phyloP scores from a whole-genome alignment of 495 filamentous ascomycete species.

The Cryomyces minteri region DNA sequence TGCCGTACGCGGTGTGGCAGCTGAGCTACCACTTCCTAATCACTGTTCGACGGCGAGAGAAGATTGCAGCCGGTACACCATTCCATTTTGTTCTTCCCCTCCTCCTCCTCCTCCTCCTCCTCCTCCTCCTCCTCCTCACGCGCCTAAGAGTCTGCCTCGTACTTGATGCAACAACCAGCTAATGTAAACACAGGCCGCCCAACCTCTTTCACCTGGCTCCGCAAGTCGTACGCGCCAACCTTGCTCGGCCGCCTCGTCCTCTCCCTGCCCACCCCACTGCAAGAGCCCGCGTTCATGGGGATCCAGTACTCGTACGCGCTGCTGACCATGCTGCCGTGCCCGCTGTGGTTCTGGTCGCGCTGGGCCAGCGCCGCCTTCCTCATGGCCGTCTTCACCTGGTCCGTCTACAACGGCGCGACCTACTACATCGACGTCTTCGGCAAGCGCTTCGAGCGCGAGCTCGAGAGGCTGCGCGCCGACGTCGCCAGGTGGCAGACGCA shows the following conservation, averaged over 20 bases:
- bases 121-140: no score
- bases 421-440: conserved; percentile 98
- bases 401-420: conserved; percentile 84
- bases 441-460: conserved; percentile 87
- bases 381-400: conserved; percentile 66
- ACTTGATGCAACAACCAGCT: no score
- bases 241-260: conserved; percentile 80
- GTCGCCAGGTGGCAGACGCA: conserved; percentile 84
- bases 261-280: conserved; percentile 49
- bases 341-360: conserved; percentile 85
- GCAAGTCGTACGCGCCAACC: conserved; percentile 67
- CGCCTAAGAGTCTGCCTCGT: no score
- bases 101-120: no score
- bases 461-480: conserved; percentile 77
- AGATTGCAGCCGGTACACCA: conserved; percentile 65
- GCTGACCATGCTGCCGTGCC: conserved; percentile 82
- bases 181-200: conserved; percentile 30
- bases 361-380: conserved; percentile 66
- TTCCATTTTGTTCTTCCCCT: no score
- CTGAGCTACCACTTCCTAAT: conserved; percentile 82
- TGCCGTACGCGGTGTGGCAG: conserved; percentile 89
- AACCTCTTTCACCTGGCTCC: conserved; percentile 95
- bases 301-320: conserved; percentile 88
- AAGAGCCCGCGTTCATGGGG: conserved; percentile 86
- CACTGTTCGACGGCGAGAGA: conserved; percentile 74